Percentiles rank a stretch among this genome's conserved stretches.
Evolutionary conservation across 306 rosid species (phyloP).

Genomic region (Quercus glauca): DNA sequence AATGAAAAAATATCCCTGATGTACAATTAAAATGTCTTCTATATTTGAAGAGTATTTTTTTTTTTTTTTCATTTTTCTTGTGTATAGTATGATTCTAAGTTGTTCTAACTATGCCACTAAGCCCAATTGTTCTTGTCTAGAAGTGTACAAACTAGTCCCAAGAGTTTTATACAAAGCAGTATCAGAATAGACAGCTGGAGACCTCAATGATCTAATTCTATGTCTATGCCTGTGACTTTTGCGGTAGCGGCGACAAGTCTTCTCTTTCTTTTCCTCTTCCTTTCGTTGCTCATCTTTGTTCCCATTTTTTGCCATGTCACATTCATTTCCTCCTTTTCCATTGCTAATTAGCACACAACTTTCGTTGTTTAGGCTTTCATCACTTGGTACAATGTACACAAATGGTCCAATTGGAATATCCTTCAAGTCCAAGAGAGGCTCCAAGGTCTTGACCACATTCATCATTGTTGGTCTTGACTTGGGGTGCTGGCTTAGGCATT

Average conservation of each 20-base stretch:
- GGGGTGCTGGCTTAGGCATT: slow-evolving; percentile 64
- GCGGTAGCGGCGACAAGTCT: slow-evolving; percentile 18
- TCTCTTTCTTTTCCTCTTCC: slow-evolving; percentile 13
- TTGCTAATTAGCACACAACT: not conserved
- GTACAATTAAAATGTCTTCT: slow-evolving; percentile 12
- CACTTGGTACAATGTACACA: slow-evolving; percentile 68
- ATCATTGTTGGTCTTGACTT: slow-evolving; percentile 78
- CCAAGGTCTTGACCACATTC: slow-evolving; percentile 64
- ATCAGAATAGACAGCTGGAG: slow-evolving; percentile 63
- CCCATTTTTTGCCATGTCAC: slow-evolving; percentile 7
- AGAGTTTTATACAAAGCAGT: slow-evolving; percentile 60
- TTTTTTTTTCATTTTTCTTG: slow-evolving; percentile 2
- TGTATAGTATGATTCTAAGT: not conserved
- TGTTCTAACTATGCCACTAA: not conserved
- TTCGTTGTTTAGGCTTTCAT: slow-evolving; percentile 1
- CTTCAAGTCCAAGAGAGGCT: slow-evolving; percentile 50
- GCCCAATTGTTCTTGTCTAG: slow-evolving; percentile 19
- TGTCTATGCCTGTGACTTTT: slow-evolving; percentile 41
- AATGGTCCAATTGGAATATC: slow-evolving; percentile 72
- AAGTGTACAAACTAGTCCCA: slow-evolving; percentile 51
- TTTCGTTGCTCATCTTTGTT: slow-evolving; percentile 17
- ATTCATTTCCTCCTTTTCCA: slow-evolving; percentile 9
- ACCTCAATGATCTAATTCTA: slow-evolving; percentile 36
- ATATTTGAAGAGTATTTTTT: not conserved
- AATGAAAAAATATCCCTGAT: not conserved